A percentile compares a stretch with the other conserved stretches of the same genome.
Conservation (phyloP, 805 yeast genomes). For the Clavispora asparagi region DNA sequence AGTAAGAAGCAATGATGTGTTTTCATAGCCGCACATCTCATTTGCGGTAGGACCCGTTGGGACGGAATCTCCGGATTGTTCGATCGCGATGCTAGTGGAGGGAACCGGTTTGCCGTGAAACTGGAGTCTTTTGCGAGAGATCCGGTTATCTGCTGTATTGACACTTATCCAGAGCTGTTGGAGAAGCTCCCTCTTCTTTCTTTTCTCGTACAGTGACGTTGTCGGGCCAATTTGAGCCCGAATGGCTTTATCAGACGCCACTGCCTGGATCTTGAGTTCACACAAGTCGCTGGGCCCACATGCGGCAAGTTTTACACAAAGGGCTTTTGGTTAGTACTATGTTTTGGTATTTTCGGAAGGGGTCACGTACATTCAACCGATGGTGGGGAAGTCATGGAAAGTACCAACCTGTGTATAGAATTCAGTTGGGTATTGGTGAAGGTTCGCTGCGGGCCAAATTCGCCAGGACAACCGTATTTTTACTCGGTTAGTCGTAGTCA, state of each 20-base stretch:
- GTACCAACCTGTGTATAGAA: not conserved
- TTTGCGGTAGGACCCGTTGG: not conserved
- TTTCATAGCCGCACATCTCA: not conserved
- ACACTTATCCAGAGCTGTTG: slow-evolving; percentile 17
- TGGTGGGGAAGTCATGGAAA: not conserved
- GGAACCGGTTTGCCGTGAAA: slow-evolving; percentile 28
- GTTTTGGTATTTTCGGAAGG: not conserved
- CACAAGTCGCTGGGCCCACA: not conserved
- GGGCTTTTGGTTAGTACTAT: not conserved
- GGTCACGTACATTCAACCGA: not conserved
- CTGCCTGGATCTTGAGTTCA: slow-evolving; percentile 5
- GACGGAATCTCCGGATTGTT: not conserved
- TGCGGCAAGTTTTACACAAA: not conserved
- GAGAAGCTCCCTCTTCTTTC: slow-evolving; percentile 16
- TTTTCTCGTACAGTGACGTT: slow-evolving; percentile 16
- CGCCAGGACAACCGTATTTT: not conserved
- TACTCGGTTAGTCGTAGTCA: not conserved
- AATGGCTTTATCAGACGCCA: slow-evolving; percentile 7
- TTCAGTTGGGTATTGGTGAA: too few species aligned
- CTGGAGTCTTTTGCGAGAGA: slow-evolving; percentile 15
- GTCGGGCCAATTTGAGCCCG: slow-evolving; percentile 3
- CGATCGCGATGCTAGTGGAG: not conserved
- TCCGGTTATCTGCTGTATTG: slow-evolving; percentile 15
- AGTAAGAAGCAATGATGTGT: not conserved
- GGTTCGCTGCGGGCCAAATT: too few species aligned